Conservation (phyloP, 345 rosid species). For the Eucalyptus grandis region DNA sequence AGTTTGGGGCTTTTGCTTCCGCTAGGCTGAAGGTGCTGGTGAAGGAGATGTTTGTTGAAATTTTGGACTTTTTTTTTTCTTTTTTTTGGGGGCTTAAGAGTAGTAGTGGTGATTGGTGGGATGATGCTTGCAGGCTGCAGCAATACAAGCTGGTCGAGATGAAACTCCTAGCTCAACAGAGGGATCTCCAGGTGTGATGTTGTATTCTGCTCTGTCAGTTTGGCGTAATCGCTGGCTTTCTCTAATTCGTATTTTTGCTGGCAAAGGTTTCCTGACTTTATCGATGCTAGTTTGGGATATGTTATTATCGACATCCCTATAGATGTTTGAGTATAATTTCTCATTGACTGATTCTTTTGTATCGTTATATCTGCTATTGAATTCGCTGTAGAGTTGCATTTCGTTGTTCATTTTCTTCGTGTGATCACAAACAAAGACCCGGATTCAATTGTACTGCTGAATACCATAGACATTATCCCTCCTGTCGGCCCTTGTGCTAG, state of each 20-base stretch:
- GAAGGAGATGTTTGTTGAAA: background rate
- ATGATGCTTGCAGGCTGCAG: constrained; percentile 51
- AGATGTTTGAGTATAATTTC: background rate
- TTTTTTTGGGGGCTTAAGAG: background rate
- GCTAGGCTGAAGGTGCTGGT: background rate
- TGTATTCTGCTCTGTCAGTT: too few relatives aligned
- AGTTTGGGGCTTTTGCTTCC: too few relatives aligned
- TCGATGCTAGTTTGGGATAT: too few relatives aligned
- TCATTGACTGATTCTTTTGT: background rate
- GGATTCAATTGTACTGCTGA: background rate
- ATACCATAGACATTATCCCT: background rate
- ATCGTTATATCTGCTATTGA: background rate
- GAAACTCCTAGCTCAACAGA: background rate
- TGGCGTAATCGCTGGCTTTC: too few relatives aligned
- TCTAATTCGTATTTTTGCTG: too few relatives aligned
- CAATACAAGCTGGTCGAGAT: constrained; percentile 17
- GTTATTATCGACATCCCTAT: background rate
- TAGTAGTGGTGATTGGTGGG: background rate
- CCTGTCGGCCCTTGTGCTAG: background rate
- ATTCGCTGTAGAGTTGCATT: background rate
- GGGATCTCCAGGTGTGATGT: too few relatives aligned
- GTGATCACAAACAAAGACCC: background rate
- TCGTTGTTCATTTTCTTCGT: background rate
- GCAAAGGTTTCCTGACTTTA: too few relatives aligned
- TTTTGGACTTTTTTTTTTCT: background rate